Base-by-base conservation (phyloP, 768 basidiomycete species). In the Termitomyces heimii region DNA sequence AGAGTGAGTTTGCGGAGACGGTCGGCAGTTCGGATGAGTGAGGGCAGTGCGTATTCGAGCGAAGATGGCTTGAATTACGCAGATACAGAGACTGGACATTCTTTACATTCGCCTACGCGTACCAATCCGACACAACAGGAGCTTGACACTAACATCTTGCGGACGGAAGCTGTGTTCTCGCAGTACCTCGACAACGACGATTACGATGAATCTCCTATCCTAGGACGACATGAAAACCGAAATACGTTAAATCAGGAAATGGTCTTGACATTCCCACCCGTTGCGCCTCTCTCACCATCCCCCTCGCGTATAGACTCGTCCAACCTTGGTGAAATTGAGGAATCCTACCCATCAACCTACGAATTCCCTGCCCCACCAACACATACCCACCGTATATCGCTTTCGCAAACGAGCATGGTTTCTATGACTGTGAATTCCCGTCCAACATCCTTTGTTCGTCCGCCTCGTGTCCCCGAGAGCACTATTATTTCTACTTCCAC, bases 231-330 rank as follows among this genome's bases (percentile, higher is more conserved):
- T 5, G 29, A 29, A 29, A 34, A 35, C 12, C 20, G 35, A 3
- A 32, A 29, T 18, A 39, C 58, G 18, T 40, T 52, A 4, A 51
- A 49, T 4, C 54, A 55, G 2, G 58, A 57, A 18, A 51, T 57
- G 43, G 39, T 63, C 5, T 5, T 48, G 55, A 57, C 59, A 7
- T 65, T 66, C 31, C 62, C 65, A 0, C 62, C 63, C 28, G 59
- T 62, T 0, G 62, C 65, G 7, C 63, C 65, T 1, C 60, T 66
- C 22, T 66, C 65, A 0, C 65, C 63, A 1, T 58, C 57, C 20
- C 61, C 61, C 2, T 55, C 49, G 6, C 37, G 54, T 18, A 48
- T 46, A 20, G 39, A 40, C 39, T 20, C 39, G 4, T 40, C 39
- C n/a, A 39, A 6, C 18, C 18, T 16, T 2, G 37, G 37, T 8